These are phyloP conservation scores for Parastagonospora nodorum DNA, from an alignment of 2,329 filamentous ascomycete species.

Conservation along the genomic window DNA sequence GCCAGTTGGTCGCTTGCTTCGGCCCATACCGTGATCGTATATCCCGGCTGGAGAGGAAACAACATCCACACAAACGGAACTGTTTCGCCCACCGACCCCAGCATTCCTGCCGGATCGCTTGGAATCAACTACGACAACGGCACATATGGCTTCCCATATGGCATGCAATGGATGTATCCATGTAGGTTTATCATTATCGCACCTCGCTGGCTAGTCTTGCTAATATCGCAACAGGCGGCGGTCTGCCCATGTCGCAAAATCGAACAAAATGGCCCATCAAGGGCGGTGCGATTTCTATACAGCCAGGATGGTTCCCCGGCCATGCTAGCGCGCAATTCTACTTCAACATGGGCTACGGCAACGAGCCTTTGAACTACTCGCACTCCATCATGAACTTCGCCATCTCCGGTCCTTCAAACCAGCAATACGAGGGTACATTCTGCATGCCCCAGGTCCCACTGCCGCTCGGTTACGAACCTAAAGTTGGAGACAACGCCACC, in stretches of 20 bases:
- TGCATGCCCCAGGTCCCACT: slow-evolving; percentile 90
- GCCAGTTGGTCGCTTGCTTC: slow-evolving; percentile 53
- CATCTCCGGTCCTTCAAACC: slow-evolving; percentile 78
- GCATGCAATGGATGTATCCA: slow-evolving; percentile 95
- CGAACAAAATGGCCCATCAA: slow-evolving; percentile 88
- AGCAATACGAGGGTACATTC: slow-evolving; percentile 84
- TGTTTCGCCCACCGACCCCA: slow-evolving; percentile 44
- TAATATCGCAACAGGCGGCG: slow-evolving; percentile 69
- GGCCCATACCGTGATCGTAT: slow-evolving; percentile 83
- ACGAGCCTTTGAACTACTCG: slow-evolving; percentile 84
- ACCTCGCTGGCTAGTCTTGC: background rate
- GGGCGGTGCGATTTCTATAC: slow-evolving; percentile 86
- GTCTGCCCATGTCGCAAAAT: slow-evolving; percentile 76
- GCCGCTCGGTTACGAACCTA: slow-evolving; percentile 71
- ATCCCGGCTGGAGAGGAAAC: slow-evolving; percentile 85
- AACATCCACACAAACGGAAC: slow-evolving; percentile 79
- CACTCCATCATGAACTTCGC: slow-evolving; percentile 82
- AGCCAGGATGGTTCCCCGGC: slow-evolving; percentile 95
- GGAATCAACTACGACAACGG: slow-evolving; percentile 53
- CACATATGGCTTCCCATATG: slow-evolving; percentile 70
- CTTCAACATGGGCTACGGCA: slow-evolving; percentile 88
- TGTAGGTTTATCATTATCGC: slow-evolving; percentile 64
- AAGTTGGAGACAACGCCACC: slow-evolving; percentile 84
- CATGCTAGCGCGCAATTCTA: slow-evolving; percentile 83
- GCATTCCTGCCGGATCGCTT: slow-evolving; percentile 48